phyloP scores from a whole-genome alignment of 148 eudicot genomes.

The Chenopodium berlandieri region DNA sequence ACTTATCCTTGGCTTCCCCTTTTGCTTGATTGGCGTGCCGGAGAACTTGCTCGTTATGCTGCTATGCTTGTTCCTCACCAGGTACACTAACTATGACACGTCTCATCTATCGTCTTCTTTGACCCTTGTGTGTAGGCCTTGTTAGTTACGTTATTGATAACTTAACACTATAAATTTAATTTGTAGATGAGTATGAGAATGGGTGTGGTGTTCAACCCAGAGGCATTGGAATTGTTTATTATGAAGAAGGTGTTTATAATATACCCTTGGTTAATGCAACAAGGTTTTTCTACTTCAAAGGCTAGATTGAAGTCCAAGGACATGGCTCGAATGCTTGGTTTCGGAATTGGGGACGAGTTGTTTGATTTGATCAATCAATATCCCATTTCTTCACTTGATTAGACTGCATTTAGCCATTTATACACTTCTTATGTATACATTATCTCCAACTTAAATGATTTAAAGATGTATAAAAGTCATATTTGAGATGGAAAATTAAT shows the following conservation, averaged over 20 bases:
- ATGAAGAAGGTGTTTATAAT: slow-evolving; percentile 67
- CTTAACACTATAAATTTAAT: too few species aligned
- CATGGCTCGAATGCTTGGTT: slow-evolving; percentile 92
- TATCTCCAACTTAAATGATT: neutral
- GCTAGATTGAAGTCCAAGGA: slow-evolving; percentile 70
- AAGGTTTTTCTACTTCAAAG: slow-evolving; percentile 44
- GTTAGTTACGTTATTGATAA: too few species aligned
- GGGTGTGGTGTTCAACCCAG: slow-evolving; percentile 87
- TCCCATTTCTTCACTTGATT: slow-evolving; percentile 16
- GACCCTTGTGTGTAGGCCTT: neutral
- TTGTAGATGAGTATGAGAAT: slow-evolving; percentile 72
- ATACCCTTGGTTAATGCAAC: slow-evolving; percentile 75
- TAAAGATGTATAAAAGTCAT: neutral
- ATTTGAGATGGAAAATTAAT: neutral
- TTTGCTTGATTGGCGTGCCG: slow-evolving; percentile 83
- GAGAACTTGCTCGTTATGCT: slow-evolving; percentile 93
- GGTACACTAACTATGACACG: slow-evolving; percentile 29
- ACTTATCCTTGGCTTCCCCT: slow-evolving; percentile 90
- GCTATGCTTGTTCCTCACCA: slow-evolving; percentile 97
- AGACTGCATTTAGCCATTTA: neutral
- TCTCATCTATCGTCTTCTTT: neutral
- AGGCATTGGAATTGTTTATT: slow-evolving; percentile 75
- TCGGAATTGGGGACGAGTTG: slow-evolving; percentile 79
- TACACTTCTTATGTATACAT: neutral
- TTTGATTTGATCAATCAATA: slow-evolving; percentile 59